Evolutionary conservation across 2,329 filamentous ascomycete species (phyloP).

Genomic region (Microdochium nivale): DNA sequence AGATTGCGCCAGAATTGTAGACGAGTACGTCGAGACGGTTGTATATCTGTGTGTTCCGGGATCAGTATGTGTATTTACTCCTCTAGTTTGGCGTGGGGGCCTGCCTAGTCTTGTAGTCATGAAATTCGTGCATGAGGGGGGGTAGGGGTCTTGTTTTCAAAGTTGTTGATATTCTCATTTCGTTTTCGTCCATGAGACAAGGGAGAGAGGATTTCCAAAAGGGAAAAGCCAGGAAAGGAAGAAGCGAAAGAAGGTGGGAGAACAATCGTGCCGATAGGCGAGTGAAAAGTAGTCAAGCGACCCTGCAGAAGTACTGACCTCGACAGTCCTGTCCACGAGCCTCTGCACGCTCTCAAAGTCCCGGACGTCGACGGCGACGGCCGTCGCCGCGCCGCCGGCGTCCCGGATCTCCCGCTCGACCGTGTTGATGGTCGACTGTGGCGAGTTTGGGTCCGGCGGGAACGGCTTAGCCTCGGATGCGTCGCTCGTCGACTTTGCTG

Average conservation of each 20-base stretch:
- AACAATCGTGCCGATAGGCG: too few relatives aligned
- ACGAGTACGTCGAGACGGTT: constrained; percentile 63
- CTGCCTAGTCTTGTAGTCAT: too few relatives aligned
- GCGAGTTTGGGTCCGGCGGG: constrained; percentile 69
- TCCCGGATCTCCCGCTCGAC: constrained; percentile 66
- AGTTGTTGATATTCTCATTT: too few relatives aligned
- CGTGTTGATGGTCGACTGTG: constrained; percentile 68
- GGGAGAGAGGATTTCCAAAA: background rate
- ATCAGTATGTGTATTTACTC: constrained; percentile 1
- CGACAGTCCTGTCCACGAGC: constrained; percentile 50
- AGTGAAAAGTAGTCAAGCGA: background rate
- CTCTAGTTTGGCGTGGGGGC: too few relatives aligned
- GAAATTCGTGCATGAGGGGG: too few relatives aligned
- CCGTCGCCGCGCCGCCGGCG: constrained; percentile 53
- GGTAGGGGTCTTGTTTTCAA: too few relatives aligned
- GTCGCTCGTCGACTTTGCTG: constrained; percentile 67
- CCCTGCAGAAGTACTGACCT: constrained; percentile 19
- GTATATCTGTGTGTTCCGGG: constrained; percentile 35
- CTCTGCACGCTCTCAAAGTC: constrained; percentile 49
- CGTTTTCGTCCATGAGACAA: too few relatives aligned
- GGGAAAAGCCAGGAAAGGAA: background rate
- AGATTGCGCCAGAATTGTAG: constrained; percentile 82
- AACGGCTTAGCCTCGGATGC: constrained; percentile 47
- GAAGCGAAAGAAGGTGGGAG: background rate
- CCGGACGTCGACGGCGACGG: constrained; percentile 64